Evolutionary conservation across 306 rosid species (phyloP), one percentile per base, ranked within the genome.

Genomic region (Cicer cuneatum): DNA sequence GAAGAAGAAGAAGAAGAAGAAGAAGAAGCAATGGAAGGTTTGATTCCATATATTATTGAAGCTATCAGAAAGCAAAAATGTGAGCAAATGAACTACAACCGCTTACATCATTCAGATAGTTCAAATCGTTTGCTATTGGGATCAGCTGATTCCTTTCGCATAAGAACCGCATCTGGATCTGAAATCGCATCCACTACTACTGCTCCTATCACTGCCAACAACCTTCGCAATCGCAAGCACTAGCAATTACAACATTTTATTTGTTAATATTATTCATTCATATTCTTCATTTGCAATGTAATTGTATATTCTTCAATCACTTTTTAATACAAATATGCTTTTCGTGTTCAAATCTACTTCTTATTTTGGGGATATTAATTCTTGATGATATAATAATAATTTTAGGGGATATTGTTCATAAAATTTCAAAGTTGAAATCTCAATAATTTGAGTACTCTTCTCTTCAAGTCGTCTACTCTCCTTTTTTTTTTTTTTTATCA

Each of bases 21-120:
- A 29, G 33, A 29, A 29, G 35, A 29, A 29, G 29, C 29, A 19
- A 66, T 66, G 72, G 72, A 67, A n/a, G 72, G 72, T 29, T 67
- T 67, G 59, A 67, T 67, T 46, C 72, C 72, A 13, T 67, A 46
- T 47, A 67, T 67, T 1, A 47, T 67, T n/a, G 43, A 51, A 3
- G 72, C 43, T 0, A 67, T 67, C 9, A 67, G 72, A 51, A 67
- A 67, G 72, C 41, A 67, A 42, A 47, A 66, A 10, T 11, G n/a
- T 33, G 5, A 12, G 11, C 6, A 53, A 3, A 51, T 5, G 5
- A 58, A 1, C 41, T 29, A 29, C 35, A 29, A 33, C 0, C 41
- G 5, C 0, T 39, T 64, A 6, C 24, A 38, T n/a, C 71, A 66
- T 66, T 66, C 72, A 8, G 58, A 67, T 24, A 47, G 58, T 13